Base-by-base conservation (phyloP, 2,329 filamentous ascomycete species). In the Ascochyta pisi region DNA sequence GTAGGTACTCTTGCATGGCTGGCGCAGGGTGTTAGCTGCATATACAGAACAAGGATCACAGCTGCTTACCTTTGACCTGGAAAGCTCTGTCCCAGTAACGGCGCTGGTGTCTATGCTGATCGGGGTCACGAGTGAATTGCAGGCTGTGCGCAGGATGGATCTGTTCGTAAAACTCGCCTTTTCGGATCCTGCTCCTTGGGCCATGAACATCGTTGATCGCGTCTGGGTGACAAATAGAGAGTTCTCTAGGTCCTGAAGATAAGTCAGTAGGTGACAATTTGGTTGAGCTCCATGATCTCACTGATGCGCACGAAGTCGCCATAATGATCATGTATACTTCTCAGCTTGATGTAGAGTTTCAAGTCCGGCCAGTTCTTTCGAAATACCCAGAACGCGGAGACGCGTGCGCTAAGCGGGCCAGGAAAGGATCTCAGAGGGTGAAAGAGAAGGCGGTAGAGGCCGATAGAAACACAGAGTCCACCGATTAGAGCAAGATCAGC, bases 51-150 rank as follows among this genome's bases (percentile, higher is more conserved):
- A 3, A 8, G 5, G 27, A 3, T 12, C 7, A 26, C 49, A 40
- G 3, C 15, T 53, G 15, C 61, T 16, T 23, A 60, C 62, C 69
- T 43, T 58, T 65, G 4, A 53, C 57, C 10, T 59, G 63, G 16
- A 75, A 72, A 3, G 58, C 66, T 15, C 60, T 63, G 41, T 72
- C 69, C 69, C 69, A 73, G 22, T 63, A 52, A n/a, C 51, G 54
- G 27, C 71, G 67, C 19, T 64, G 58, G 24, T 57, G 19, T 23
- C 57, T 61, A 41, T 73, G 69, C 39, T 57, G 61, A 2, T 38
- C n/a, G 19, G 45, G 37, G 40, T 71, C 54, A 10, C 71, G 63
- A 19, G 54, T 70, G 29, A 65, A 52, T 13, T 70, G 66, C 13
- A 73, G 50, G 16, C 46, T 65, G 12, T 50, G 38, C 3, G 63